Conservation (phyloP, 2,329 filamentous ascomycete species). For the Cladorrhinum sp. region DNA sequence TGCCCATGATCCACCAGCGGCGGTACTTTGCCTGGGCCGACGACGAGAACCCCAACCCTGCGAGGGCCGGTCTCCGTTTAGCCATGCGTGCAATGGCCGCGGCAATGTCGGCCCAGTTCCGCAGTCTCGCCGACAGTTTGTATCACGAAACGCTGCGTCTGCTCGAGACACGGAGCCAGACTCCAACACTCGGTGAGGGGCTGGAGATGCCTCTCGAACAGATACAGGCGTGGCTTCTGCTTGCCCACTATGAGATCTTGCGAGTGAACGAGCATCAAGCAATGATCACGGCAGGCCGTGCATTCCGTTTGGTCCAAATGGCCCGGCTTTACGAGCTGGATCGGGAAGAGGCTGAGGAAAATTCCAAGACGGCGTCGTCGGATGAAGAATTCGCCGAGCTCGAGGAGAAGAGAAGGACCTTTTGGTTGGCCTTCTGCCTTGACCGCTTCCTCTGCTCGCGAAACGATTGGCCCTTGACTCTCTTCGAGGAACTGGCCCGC, state of each 20-base stretch:
- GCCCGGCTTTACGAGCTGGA: slow-evolving; percentile 1
- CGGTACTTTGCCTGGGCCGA: slow-evolving; percentile 1
- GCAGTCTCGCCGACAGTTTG: neutral
- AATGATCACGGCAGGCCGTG: slow-evolving; percentile 1
- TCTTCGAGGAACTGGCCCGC: slow-evolving; percentile 1
- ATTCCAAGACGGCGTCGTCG: neutral
- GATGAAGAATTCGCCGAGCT: neutral
- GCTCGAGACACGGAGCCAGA: neutral
- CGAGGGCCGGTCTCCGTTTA: neutral
- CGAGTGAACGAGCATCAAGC: neutral
- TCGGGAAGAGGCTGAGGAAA: neutral
- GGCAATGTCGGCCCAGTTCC: slow-evolving; percentile 3
- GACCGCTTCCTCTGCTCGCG: slow-evolving; percentile 4
- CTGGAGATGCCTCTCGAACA: neutral
- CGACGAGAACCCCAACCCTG: neutral
- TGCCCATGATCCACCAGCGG: neutral
- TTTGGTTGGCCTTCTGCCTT: slow-evolving; percentile 4
- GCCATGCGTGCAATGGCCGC: slow-evolving; percentile 7
- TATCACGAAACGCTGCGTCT: neutral
- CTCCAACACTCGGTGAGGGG: neutral
- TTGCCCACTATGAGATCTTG: slow-evolving; percentile 9
- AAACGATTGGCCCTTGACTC: slow-evolving; percentile 3
- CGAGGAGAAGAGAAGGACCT: slow-evolving; percentile 4
- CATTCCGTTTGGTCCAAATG: slow-evolving; percentile 6
- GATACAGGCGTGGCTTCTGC: slow-evolving; percentile 5